A percentile compares a stretch with the other conserved stretches of the same genome.
Conservation (phyloP, 129 eudicot species). For the Ambrosia artemisiifolia region DNA sequence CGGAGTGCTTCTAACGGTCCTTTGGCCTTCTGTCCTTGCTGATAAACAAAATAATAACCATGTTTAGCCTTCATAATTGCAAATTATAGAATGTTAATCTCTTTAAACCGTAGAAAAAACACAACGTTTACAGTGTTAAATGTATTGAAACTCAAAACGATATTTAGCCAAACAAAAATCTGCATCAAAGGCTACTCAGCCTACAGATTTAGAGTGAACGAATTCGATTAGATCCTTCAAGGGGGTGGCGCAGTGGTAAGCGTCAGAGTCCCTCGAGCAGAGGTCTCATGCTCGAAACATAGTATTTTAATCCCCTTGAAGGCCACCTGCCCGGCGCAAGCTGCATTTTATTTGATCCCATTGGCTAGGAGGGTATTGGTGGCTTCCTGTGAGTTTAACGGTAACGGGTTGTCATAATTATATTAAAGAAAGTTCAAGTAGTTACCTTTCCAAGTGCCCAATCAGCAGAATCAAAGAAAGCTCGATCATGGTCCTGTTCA, state of each 20-base stretch:
- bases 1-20: slow-evolving; percentile 90
- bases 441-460: slow-evolving; percentile 95
- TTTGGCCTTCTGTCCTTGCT: slow-evolving; percentile 81
- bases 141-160: background rate
- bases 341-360: too few species aligned
- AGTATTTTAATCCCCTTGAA: too few species aligned
- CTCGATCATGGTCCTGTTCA: slow-evolving; percentile 80
- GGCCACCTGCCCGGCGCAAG: too few species aligned
- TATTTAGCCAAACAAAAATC: background rate
- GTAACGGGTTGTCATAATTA: too few species aligned
- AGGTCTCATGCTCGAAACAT: too few species aligned
- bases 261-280: too few species aligned
- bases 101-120: background rate
- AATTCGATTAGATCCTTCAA: background rate
- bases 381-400: too few species aligned
- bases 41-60: slow-evolving; percentile 18
- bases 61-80: slow-evolving; percentile 6
- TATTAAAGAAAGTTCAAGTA: background rate
- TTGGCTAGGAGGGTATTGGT: too few species aligned
- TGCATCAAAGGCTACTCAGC: background rate
- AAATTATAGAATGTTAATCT: background rate
- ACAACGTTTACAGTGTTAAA: background rate
- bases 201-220: background rate
- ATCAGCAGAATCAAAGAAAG: slow-evolving; percentile 94
- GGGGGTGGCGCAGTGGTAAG: too few species aligned